Conservation (phyloP, 805 yeast species). For the Barnettozyma pratensis region DNA sequence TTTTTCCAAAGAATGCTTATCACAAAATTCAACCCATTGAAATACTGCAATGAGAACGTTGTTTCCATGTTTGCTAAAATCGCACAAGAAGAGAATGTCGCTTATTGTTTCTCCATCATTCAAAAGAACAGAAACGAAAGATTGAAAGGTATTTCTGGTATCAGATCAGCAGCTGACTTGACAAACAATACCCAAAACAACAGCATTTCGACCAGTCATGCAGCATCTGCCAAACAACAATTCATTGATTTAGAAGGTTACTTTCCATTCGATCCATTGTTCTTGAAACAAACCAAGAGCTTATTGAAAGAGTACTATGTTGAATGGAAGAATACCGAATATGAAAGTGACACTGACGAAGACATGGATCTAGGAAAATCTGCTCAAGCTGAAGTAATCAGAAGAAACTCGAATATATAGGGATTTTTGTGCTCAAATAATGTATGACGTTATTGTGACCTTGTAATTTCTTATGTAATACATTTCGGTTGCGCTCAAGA, state of each 20-base stretch:
- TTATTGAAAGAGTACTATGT: conserved; percentile 55
- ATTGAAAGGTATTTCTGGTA: conserved; percentile 37
- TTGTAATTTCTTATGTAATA: no score
- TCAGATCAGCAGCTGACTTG: conserved; percentile 19
- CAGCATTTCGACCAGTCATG: conserved; percentile 9
- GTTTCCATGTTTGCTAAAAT: conserved; percentile 90
- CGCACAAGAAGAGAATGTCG: conserved; percentile 83
- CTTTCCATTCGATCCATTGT: conserved; percentile 92
- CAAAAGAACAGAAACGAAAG: conserved; percentile 71
- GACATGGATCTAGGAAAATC: not conserved
- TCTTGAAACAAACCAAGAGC: conserved; percentile 55
- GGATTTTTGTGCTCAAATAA: no score
- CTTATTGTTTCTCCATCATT: conserved; percentile 89
- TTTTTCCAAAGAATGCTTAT: conserved; percentile 82
- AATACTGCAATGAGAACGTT: conserved; percentile 90
- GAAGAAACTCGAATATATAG: no score
- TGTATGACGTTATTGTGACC: no score
- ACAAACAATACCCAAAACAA: conserved; percentile 22
- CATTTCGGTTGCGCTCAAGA: no score
- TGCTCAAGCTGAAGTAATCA: no score
- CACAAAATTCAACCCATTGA: conserved; percentile 88
- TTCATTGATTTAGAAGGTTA: conserved; percentile 89
- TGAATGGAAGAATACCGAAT: conserved; percentile 76
- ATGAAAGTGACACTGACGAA: conserved; percentile 41
- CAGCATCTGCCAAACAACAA: conserved; percentile 58